Evolutionary conservation across 768 basidiomycete genomes (phyloP).

Genomic region (Boletus tomentosulus): DNA sequence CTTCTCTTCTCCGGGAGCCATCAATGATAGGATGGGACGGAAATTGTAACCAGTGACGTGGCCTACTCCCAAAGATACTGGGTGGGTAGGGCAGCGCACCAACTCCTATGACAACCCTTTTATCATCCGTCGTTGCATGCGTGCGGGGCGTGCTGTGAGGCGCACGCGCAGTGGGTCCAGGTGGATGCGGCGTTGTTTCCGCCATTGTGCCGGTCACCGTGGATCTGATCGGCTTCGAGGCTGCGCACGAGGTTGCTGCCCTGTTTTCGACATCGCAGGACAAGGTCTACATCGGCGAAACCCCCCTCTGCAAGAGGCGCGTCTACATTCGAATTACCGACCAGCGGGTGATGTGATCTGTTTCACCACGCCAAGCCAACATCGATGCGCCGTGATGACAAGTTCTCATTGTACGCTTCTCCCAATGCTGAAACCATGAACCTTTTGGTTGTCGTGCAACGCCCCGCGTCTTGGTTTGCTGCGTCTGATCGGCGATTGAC

Average conservation of each 20-base stretch:
- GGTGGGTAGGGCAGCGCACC: background rate
- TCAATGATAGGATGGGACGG: background rate
- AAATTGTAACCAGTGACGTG: background rate
- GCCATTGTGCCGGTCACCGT: background rate
- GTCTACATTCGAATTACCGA: background rate
- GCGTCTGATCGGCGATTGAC: conserved; percentile 8
- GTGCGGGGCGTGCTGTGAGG: background rate
- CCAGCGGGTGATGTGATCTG: background rate
- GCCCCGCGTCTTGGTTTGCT: background rate
- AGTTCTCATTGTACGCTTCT: background rate
- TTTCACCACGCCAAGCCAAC: background rate
- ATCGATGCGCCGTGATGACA: background rate
- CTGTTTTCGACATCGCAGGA: background rate
- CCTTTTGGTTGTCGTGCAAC: background rate
- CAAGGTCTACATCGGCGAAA: background rate
- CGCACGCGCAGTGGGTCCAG: background rate
- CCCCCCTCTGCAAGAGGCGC: background rate
- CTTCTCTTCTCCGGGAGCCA: conserved; percentile 8
- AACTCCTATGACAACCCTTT: background rate
- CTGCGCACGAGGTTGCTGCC: conserved; percentile 10
- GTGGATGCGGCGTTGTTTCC: background rate
- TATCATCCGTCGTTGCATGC: background rate
- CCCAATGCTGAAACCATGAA: background rate
- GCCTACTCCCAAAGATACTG: background rate
- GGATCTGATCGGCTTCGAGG: conserved; percentile 9